These are phyloP conservation scores for Neopestalotiopsis clavispora DNA, from an alignment of 2,329 filamentous ascomycete species.

Conservation along the genomic window DNA sequence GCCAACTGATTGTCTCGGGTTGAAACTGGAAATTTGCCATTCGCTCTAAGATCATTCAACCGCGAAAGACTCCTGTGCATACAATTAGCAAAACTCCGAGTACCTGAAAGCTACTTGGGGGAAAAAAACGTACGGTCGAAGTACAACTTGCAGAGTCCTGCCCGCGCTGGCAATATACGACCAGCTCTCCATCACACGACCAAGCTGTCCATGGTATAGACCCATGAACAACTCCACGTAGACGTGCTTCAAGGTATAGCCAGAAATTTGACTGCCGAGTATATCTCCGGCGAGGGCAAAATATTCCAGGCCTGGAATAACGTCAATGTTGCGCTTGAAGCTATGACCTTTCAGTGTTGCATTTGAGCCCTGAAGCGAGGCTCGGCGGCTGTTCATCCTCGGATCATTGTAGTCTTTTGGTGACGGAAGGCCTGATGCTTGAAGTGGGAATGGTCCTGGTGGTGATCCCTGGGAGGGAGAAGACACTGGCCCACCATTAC, in stretches of 20 bases:
- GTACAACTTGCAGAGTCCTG: conserved; percentile 69
- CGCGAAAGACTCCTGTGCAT: conserved; percentile 52
- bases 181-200: conserved; percentile 84
- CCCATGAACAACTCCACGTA: conserved; percentile 86
- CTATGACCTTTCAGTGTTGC: conserved; percentile 33
- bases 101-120: background rate
- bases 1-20: conserved; percentile 67
- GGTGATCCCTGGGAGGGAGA: conserved; percentile 63
- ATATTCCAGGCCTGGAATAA: conserved; percentile 88
- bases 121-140: conserved; percentile 68
- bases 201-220: conserved; percentile 87
- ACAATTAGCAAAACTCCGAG: background rate
- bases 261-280: conserved; percentile 78
- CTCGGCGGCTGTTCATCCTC: conserved; percentile 50
- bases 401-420: conserved; percentile 55
- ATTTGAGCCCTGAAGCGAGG: conserved; percentile 52
- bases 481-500: conserved; percentile 53
- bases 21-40: conserved; percentile 40
- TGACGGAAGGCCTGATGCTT: conserved; percentile 56
- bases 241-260: conserved; percentile 80
- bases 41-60: conserved; percentile 45
- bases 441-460: conserved; percentile 50
- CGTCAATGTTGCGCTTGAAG: conserved; percentile 71
- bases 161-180: conserved; percentile 63
- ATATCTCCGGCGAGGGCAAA: conserved; percentile 88